A percentile compares a stretch with the other conserved stretches of the same genome.
phyloP scores from a whole-genome alignment of 495 filamentous ascomycete genomes.

The Oidiodendron maius region DNA sequence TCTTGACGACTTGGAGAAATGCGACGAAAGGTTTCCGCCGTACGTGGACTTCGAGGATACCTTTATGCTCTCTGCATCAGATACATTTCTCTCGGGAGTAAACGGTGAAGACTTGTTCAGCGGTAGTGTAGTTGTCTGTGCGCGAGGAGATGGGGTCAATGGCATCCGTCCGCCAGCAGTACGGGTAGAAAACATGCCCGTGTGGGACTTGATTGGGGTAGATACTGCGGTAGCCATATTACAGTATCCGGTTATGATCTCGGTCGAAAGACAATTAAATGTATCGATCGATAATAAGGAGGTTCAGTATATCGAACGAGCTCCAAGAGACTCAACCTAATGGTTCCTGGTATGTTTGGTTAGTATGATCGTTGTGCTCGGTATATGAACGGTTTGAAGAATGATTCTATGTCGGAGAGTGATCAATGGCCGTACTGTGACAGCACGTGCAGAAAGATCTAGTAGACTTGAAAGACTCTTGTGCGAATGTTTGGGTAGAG shows the following conservation, averaged over 20 bases:
- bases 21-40: slow-evolving; percentile 63
- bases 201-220: slow-evolving; percentile 90
- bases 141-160: slow-evolving; percentile 82
- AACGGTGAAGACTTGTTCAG: slow-evolving; percentile 65
- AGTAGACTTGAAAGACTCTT: slow-evolving; percentile 32
- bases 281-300: slow-evolving; percentile 40
- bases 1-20: slow-evolving; percentile 65
- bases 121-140: slow-evolving; percentile 32
- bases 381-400: slow-evolving; percentile 40
- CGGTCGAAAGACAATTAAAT: slow-evolving; percentile 38
- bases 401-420: slow-evolving; percentile 19
- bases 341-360: slow-evolving; percentile 56
- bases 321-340: slow-evolving; percentile 61
- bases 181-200: slow-evolving; percentile 84
- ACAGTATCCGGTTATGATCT: slow-evolving; percentile 31
- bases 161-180: slow-evolving; percentile 93
- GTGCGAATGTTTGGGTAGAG: slow-evolving; percentile 26
- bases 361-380: slow-evolving; percentile 40
- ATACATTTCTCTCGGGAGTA: slow-evolving; percentile 62
- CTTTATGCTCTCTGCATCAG: slow-evolving; percentile 40
- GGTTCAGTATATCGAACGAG: slow-evolving; percentile 43
- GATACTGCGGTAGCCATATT: slow-evolving; percentile 87
- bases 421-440: slow-evolving; percentile 24
- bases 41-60: slow-evolving; percentile 63
- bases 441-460: slow-evolving; percentile 39